Base-by-base conservation (phyloP, 2,329 filamentous ascomycete species). In the Thermomyces lanuginosus region DNA sequence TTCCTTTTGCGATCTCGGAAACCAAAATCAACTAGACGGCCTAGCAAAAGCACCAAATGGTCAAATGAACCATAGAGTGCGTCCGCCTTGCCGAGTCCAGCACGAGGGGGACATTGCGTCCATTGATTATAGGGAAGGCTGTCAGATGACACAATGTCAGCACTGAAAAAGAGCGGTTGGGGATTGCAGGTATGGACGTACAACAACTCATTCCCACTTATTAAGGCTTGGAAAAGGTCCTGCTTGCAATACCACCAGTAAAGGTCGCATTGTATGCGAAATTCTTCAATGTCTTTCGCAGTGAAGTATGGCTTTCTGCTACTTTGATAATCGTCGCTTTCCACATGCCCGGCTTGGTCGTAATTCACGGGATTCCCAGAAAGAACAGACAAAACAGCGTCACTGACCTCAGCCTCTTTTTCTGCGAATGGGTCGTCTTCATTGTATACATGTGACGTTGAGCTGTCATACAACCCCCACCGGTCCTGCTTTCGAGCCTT, bases 211-310 rank as follows among this genome's bases (percentile, higher is more conserved):
- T 86, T 84, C 6, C 82, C 86, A 38, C 84, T 89, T 13, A 95
- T 60, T 34, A 93, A 70, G 46, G 80, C 83, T 49, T 93, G 86
- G 40, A 86, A 91, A 6, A 79, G 72, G 48, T 95, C 89, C 61
- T 93, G 89, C 51, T 92, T 92, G 41, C 70, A 76, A 48, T 84
- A 93, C 79, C 83, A 93, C 84, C 86, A 98, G 46, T 78, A 91
- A 4, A 95, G 56, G 52, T 95, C 89, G 36, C 78, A 72, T 20
- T 89, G 63, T 9, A 78, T 75, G 42, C 89, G 78, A 43, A 79
- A 92, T 21, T 69, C 73, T 35, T 81, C 74, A 24, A 92, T 64
- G 34, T 95, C 84, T 34, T 60, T 59, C 9, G 48, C 44, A 6
- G 54, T 52, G 16, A 60, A 56, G 28, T 51, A 36, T 42, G 27